Percentiles rank a stretch among this genome's conserved stretches.
phyloP scores from a whole-genome alignment of 179 eudicot species.

The Beta macrorhiza region DNA sequence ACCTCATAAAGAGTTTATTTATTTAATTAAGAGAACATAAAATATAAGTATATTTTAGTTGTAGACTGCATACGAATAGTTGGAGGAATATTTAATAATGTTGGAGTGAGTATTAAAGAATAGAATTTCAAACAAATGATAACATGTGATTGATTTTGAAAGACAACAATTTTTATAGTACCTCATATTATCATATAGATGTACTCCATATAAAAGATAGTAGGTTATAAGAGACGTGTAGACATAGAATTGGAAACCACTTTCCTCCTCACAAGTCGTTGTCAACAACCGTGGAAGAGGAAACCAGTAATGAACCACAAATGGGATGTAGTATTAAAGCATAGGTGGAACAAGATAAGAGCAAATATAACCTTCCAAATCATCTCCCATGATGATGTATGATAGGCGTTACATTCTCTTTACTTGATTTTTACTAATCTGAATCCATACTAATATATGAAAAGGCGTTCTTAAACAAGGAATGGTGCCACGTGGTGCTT shows the following conservation, averaged over 20 bases:
- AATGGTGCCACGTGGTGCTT: too few relatives aligned
- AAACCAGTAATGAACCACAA: neutral
- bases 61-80: too few relatives aligned
- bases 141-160: neutral
- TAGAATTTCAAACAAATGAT: neutral
- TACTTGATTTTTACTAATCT: too few relatives aligned
- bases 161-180: neutral
- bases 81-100: too few relatives aligned
- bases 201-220: too few relatives aligned
- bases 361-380: neutral
- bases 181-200: neutral
- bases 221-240: neutral
- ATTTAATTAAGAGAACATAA: too few relatives aligned
- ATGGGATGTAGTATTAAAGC: neutral
- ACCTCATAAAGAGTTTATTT: too few relatives aligned
- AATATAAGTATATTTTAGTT: too few relatives aligned
- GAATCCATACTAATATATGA: too few relatives aligned
- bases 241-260: neutral
- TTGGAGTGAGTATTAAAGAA: neutral
- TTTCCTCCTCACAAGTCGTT: neutral
- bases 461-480: too few relatives aligned
- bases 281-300: neutral
- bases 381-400: neutral
- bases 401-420: too few relatives aligned
- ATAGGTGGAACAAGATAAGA: constrained; percentile 5